A percentile compares a stretch with the other conserved stretches of the same genome.
Conservation (phyloP, 345 rosid species). For the Conringia planisiliqua region DNA sequence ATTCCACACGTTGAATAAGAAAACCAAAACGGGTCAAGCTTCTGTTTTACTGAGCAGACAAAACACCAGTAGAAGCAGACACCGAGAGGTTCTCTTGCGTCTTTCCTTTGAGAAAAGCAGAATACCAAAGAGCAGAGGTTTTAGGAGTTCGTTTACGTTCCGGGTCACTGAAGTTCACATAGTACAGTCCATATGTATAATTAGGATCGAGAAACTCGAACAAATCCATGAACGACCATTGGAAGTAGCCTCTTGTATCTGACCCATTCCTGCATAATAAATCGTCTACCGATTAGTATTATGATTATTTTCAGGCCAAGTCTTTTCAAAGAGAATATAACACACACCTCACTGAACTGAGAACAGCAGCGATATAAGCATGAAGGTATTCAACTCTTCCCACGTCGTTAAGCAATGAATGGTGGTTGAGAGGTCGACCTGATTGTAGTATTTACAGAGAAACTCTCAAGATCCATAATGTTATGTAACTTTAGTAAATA, state of each 20-base stretch:
- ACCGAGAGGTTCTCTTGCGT: background rate
- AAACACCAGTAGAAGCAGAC: conserved; percentile 1
- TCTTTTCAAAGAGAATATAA: background rate
- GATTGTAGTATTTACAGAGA: background rate
- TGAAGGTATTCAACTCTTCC: conserved; percentile 33
- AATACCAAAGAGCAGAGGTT: conserved; percentile 49
- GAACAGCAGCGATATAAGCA: conserved; percentile 36
- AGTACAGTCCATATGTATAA: conserved; percentile 33
- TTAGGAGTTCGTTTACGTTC: conserved; percentile 41
- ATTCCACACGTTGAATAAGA: background rate
- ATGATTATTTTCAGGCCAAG: background rate
- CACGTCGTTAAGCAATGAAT: conserved; percentile 38
- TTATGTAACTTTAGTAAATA: background rate
- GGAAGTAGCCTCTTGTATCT: conserved; percentile 43
- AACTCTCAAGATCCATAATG: background rate
- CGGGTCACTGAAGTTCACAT: conserved; percentile 44
- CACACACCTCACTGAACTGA: conserved; percentile 36
- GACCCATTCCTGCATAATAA: conserved; percentile 39
- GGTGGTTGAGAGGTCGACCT: conserved; percentile 27
- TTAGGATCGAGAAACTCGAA: conserved; percentile 27
- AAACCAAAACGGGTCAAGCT: background rate
- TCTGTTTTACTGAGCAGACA: background rate
- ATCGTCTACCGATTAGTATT: background rate
- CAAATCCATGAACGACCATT: conserved; percentile 47
- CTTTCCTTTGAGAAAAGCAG: conserved; percentile 39